phyloP scores from a whole-genome alignment of 768 basidiomycete genomes.

The Phylloporus arenicola region DNA sequence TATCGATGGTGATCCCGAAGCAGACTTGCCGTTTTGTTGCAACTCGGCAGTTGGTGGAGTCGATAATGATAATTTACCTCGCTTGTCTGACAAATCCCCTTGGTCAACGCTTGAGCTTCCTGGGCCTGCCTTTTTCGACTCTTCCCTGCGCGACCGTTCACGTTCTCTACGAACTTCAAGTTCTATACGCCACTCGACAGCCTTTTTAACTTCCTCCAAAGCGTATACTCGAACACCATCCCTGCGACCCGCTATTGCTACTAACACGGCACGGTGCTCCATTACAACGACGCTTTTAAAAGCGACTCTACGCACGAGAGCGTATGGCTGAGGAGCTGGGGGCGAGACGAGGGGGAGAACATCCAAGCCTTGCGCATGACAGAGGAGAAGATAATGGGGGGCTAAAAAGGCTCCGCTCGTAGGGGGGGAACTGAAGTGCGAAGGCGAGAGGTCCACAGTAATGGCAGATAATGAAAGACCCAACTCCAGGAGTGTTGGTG shows the following conservation, averaged over 20 bases:
- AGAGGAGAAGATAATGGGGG: slow-evolving; percentile 78
- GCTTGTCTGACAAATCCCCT: slow-evolving; percentile 44
- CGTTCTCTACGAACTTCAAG: slow-evolving; percentile 70
- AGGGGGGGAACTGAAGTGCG: slow-evolving; percentile 75
- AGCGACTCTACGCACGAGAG: slow-evolving; percentile 71
- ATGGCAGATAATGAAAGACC: slow-evolving; percentile 66
- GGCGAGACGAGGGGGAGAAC: slow-evolving; percentile 76
- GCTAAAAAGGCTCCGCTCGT: slow-evolving; percentile 72
- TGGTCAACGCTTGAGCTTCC: slow-evolving; percentile 32
- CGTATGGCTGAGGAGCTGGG: slow-evolving; percentile 71
- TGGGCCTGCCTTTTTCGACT: slow-evolving; percentile 47
- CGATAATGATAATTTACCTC: slow-evolving; percentile 44
- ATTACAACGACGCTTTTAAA: slow-evolving; percentile 89
- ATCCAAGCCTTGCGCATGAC: slow-evolving; percentile 82
- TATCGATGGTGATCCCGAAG: slow-evolving; percentile 18
- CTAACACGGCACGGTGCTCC: slow-evolving; percentile 88
- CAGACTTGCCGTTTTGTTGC: slow-evolving; percentile 16
- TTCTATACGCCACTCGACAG: slow-evolving; percentile 84
- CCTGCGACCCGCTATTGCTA: slow-evolving; percentile 80
- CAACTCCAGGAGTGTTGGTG: slow-evolving; percentile 70
- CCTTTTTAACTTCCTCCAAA: slow-evolving; percentile 78
- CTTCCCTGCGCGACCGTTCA: slow-evolving; percentile 65
- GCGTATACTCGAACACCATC: slow-evolving; percentile 88
- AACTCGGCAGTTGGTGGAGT: slow-evolving; percentile 39
- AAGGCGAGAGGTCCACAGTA: slow-evolving; percentile 63